Evolutionary conservation across 345 rosid genomes (phyloP).

Genomic region (Lenwebbia sp.): DNA sequence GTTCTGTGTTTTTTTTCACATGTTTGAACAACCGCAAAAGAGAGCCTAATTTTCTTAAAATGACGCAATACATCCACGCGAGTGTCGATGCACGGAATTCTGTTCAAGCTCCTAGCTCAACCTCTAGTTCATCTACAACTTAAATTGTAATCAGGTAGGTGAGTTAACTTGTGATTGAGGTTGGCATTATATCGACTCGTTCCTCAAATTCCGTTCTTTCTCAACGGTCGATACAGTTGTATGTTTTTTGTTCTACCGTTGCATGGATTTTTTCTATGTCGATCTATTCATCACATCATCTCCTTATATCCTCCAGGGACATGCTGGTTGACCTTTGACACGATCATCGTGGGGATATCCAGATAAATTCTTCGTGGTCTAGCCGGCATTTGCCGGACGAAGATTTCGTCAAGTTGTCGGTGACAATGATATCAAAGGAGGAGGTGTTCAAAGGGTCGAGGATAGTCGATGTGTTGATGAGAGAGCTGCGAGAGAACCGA

Average conservation of each 20-base stretch:
- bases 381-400: neutral
- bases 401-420: neutral
- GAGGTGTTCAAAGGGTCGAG: no score
- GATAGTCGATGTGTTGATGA: neutral
- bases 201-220: neutral
- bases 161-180: neutral
- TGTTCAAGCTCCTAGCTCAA: neutral
- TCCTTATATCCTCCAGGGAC: no score
- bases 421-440: neutral
- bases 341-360: neutral
- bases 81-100: neutral
- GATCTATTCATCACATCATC: no score
- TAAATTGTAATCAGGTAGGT: neutral
- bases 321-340: neutral
- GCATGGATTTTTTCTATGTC: no score
- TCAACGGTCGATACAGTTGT: no score
- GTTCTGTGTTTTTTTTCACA: neutral
- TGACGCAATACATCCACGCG: fast-evolving
- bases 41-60: neutral
- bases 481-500: neutral
- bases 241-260: no score
- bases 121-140: neutral
- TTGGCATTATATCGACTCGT: neutral
- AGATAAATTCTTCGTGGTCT: neutral
- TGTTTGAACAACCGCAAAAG: neutral